Conservation (phyloP, 305 asterid species). For the Fraxinus baroniana region DNA sequence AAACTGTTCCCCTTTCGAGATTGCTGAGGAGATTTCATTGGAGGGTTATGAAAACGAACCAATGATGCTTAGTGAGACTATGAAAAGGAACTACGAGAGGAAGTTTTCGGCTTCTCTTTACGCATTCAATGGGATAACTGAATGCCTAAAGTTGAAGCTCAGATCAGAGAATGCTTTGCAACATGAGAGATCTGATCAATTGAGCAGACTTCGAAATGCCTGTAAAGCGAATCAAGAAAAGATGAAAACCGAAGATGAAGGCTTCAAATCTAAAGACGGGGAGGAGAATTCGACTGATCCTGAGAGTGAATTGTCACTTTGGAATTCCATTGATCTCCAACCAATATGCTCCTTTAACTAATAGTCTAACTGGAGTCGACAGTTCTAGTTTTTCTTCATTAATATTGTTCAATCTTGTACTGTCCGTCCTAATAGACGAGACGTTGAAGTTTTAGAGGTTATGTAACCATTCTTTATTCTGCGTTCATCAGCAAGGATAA, state of each 20-base stretch:
- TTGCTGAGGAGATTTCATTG: constrained; percentile 49
- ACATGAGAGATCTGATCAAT: constrained; percentile 46
- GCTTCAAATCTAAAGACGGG: constrained; percentile 11
- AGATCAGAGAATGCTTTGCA: constrained; percentile 27
- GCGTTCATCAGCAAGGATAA: not conserved
- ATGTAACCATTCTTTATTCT: constrained; percentile 23
- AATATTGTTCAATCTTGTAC: not conserved
- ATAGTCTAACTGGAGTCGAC: not conserved
- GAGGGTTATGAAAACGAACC: constrained; percentile 47
- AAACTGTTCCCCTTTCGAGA: constrained; percentile 33
- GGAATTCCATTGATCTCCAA: constrained; percentile 71
- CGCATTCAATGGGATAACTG: constrained; percentile 67
- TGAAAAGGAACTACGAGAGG: constrained; percentile 69
- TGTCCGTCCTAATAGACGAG: not conserved
- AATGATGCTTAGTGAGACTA: constrained; percentile 43
- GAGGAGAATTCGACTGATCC: constrained; percentile 14
- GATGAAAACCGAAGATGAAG: not conserved
- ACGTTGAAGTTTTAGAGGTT: not conserved
- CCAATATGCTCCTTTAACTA: constrained; percentile 56
- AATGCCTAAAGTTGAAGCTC: constrained; percentile 57
- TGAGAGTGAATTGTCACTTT: constrained; percentile 50
- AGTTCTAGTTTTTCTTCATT: not conserved
- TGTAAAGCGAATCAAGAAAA: constrained; percentile 39
- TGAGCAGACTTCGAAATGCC: constrained; percentile 45
- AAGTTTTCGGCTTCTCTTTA: constrained; percentile 71